These are phyloP conservation scores for Fusarium praegraminearum DNA, from an alignment of 2,329 filamentous ascomycete species.

Conservation along the genomic window DNA sequence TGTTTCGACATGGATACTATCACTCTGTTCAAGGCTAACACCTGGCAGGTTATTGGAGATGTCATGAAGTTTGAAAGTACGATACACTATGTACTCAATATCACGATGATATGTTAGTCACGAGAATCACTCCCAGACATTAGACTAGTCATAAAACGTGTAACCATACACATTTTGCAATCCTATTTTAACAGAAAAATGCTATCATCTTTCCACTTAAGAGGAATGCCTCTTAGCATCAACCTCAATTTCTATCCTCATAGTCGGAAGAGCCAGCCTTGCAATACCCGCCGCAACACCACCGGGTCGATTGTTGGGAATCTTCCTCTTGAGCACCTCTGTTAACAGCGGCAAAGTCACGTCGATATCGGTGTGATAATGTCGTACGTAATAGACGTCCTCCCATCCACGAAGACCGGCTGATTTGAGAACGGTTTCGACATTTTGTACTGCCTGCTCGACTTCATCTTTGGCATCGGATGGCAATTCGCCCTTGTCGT, in stretches of 20 bases:
- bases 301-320: slow-evolving; percentile 33
- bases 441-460: slow-evolving; percentile 41
- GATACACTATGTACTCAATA: background rate
- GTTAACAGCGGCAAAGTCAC: slow-evolving; percentile 18
- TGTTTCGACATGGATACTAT: background rate
- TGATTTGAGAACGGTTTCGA: slow-evolving; percentile 42
- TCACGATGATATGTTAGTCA: background rate
- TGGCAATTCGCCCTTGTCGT: slow-evolving; percentile 31
- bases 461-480: slow-evolving; percentile 26
- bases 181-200: no score
- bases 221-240: slow-evolving; percentile 26
- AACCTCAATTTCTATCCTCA: slow-evolving; percentile 43
- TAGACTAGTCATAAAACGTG: no score
- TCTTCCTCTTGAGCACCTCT: slow-evolving; percentile 22
- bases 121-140: no score
- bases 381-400: slow-evolving; percentile 46
- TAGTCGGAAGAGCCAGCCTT: slow-evolving; percentile 34
- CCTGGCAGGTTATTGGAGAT: background rate
- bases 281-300: slow-evolving; percentile 18
- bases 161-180: no score
- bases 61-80: background rate
- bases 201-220: background rate
- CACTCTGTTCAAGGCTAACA: background rate
- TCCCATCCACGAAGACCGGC: slow-evolving; percentile 45
- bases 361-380: slow-evolving; percentile 43